A percentile compares a stretch with the other conserved stretches of the same genome.
Conservation (phyloP, 164 flowering plant species). For the Vitis rupestris region DNA sequence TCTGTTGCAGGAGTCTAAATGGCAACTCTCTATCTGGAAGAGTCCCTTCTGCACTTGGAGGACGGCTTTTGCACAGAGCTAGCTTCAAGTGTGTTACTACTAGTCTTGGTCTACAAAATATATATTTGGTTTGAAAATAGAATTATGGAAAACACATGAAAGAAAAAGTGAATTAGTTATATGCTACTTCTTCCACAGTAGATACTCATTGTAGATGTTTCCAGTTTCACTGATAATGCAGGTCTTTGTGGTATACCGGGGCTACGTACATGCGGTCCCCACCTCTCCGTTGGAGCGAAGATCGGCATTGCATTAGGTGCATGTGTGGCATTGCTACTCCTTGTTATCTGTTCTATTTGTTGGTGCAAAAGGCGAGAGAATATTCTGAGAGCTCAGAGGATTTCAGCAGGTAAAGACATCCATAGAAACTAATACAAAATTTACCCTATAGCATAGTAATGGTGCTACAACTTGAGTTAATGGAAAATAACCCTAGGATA, state of each 20-base stretch:
- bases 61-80: conserved; percentile 87
- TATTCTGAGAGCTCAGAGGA: conserved; percentile 77
- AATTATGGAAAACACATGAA: no score
- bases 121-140: not conserved
- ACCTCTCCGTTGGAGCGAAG: conserved; percentile 71
- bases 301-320: conserved; percentile 67
- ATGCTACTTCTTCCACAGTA: not conserved
- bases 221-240: conserved; percentile 87
- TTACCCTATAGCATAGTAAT: no score
- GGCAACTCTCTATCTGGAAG: conserved; percentile 82
- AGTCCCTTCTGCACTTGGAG: conserved; percentile 87
- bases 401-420: conserved; percentile 69
- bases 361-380: conserved; percentile 97
- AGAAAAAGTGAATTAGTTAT: not conserved
- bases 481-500: no score
- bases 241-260: conserved; percentile 99
- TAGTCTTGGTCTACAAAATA: not conserved
- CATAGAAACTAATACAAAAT: not conserved
- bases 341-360: conserved; percentile 48
- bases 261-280: conserved; percentile 78
- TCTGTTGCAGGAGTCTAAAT: conserved; percentile 76
- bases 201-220: conserved; percentile 17
- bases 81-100: conserved; percentile 81
- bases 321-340: conserved; percentile 40
- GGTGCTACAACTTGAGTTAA: no score